Evolutionary conservation across 352 stramenopile species (phyloP).

Genomic region (Pythium rishiriense): DNA sequence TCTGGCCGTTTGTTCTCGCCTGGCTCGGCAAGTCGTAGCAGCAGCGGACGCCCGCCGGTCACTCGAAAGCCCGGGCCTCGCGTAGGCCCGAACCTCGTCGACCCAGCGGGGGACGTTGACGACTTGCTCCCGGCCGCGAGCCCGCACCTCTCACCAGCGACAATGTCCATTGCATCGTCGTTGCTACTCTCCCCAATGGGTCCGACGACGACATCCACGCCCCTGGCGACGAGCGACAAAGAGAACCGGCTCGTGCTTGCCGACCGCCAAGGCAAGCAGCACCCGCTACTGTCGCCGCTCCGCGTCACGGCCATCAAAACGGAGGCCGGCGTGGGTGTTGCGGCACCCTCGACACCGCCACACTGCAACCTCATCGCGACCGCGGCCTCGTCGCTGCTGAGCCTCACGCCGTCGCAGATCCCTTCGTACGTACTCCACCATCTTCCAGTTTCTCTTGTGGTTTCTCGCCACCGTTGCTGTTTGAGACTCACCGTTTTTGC

Average conservation of each 20-base stretch:
- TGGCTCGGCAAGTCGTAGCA: background rate
- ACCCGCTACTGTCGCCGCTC: slow-evolving; percentile 16
- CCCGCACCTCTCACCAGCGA: slow-evolving; percentile 22
- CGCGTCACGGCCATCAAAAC: slow-evolving; percentile 20
- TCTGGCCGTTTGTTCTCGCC: slow-evolving; percentile 23
- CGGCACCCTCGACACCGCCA: slow-evolving; percentile 16
- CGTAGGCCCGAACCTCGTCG: slow-evolving; percentile 30
- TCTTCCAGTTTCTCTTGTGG: background rate
- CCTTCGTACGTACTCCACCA: slow-evolving; percentile 11
- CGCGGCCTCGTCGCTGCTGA: slow-evolving; percentile 35
- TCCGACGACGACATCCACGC: background rate
- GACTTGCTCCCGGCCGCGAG: slow-evolving; percentile 8
- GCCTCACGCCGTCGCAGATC: slow-evolving; percentile 32
- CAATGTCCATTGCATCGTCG: slow-evolving; percentile 27
- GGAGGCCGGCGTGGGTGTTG: background rate
- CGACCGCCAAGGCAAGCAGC: slow-evolving; percentile 4
- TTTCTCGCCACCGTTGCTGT: background rate
- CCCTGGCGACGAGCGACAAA: slow-evolving; percentile 13
- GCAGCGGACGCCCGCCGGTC: slow-evolving; percentile 22
- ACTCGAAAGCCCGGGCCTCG: slow-evolving; percentile 18
- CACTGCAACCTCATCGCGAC: slow-evolving; percentile 29
- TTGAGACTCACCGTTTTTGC: background rate
- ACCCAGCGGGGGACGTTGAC: slow-evolving; percentile 25
- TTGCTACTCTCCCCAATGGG: slow-evolving; percentile 26
- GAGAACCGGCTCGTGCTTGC: slow-evolving; percentile 17